Percentiles rank a stretch among this genome's conserved stretches.
phyloP scores from a whole-genome alignment of 2,329 filamentous ascomycete species.

The Xylariaceae sp. region DNA sequence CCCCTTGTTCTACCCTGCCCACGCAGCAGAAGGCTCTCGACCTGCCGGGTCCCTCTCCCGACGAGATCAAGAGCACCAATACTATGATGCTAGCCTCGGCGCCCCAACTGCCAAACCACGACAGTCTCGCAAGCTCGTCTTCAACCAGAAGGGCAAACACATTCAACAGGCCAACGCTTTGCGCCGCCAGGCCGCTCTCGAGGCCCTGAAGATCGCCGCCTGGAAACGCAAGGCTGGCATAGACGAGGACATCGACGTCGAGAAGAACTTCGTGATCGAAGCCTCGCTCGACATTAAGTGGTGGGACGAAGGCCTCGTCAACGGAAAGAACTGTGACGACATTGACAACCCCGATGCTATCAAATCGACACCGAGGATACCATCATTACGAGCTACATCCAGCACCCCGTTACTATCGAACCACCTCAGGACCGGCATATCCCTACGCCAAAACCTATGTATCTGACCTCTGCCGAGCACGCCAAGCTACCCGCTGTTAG shows the following conservation, averaged over 20 bases:
- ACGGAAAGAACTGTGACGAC: constrained; percentile 75
- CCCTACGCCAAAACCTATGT: constrained; percentile 85
- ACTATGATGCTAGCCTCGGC: constrained; percentile 76
- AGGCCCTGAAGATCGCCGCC: constrained; percentile 94
- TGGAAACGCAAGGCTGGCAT: constrained; percentile 89
- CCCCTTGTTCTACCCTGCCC: constrained; percentile 22
- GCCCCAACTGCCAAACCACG: constrained; percentile 67
- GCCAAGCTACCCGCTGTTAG: constrained; percentile 69
- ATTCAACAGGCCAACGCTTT: constrained; percentile 92
- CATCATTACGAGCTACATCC: constrained; percentile 89
- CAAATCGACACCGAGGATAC: constrained; percentile 81
- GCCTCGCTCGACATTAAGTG: constrained; percentile 89
- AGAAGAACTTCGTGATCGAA: constrained; percentile 88
- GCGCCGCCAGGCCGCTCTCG: constrained; percentile 84
- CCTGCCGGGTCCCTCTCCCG: constrained; percentile 38
- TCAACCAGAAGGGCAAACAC: constrained; percentile 97
- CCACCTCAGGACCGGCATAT: constrained; percentile 88
- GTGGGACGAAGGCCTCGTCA: constrained; percentile 92
- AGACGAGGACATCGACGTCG: constrained; percentile 86
- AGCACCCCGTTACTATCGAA: constrained; percentile 90
- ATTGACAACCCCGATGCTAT: constrained; percentile 70
- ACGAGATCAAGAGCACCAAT: constrained; percentile 65
- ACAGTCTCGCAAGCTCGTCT: constrained; percentile 78
- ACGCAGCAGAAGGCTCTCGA: constrained; percentile 48
- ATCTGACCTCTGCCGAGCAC: constrained; percentile 88